A percentile compares a stretch with the other conserved stretches of the same genome.
These are phyloP conservation scores for Kingdonia uniflora DNA, from an alignment of 164 flowering plant species.

Conservation along the genomic window DNA sequence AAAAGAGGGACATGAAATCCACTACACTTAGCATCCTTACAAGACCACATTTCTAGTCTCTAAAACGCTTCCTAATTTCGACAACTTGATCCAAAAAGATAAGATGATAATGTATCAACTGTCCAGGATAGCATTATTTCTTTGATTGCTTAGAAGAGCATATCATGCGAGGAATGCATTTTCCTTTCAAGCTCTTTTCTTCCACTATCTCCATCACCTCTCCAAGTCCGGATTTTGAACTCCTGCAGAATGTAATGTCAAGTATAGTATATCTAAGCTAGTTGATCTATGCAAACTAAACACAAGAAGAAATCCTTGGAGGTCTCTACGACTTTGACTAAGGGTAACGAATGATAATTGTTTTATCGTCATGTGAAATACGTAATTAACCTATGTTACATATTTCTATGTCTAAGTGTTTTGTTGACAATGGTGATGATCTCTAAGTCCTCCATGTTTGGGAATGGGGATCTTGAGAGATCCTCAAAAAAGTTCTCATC, in stretches of 20 bases:
- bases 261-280: not conserved
- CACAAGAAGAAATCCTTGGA: too few relatives aligned
- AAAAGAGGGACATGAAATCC: too few relatives aligned
- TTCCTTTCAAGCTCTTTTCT: constrained; percentile 21
- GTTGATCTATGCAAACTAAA: too few relatives aligned
- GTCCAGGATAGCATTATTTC: constrained; percentile 4
- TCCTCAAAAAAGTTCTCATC: not conserved
- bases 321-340: too few relatives aligned
- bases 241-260: constrained; percentile 15
- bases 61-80: not conserved
- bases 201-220: constrained; percentile 13
- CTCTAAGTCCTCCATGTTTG: too few relatives aligned
- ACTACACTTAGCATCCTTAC: too few relatives aligned
- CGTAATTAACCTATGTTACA: too few relatives aligned
- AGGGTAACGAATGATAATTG: not conserved
- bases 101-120: not conserved
- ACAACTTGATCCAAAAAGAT: not conserved
- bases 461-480: not conserved
- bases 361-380: too few relatives aligned
- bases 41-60: too few relatives aligned
- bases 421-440: too few relatives aligned
- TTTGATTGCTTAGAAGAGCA: constrained; percentile 7
- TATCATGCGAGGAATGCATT: constrained; percentile 46
- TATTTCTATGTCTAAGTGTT: too few relatives aligned
- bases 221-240: constrained; percentile 19